Percentiles rank a stretch among this genome's conserved stretches.
These are phyloP conservation scores for Alternaria sp. DNA, from an alignment of 2,329 filamentous ascomycete genomes.

Conservation along the genomic window DNA sequence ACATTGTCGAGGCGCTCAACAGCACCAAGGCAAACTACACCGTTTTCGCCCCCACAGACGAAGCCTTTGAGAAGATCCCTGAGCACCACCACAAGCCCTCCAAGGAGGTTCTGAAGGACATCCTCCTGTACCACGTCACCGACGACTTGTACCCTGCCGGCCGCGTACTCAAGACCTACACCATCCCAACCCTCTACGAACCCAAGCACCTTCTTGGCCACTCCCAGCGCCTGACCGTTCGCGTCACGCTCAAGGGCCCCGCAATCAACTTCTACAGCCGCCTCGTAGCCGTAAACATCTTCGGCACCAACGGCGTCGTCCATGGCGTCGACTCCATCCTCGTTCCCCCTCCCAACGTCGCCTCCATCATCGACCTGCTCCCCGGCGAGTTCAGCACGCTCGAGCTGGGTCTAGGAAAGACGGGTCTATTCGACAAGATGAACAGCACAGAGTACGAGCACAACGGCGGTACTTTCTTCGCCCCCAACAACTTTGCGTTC, in stretches of 20 bases:
- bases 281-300: conserved; percentile 72
- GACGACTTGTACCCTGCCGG: conserved; percentile 70
- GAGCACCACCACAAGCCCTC: conserved; percentile 65
- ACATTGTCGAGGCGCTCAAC: conserved; percentile 76
- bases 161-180: conserved; percentile 72
- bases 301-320: conserved; percentile 79
- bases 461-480: conserved; percentile 77
- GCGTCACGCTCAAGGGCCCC: conserved; percentile 67
- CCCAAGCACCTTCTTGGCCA: conserved; percentile 50
- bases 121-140: conserved; percentile 78
- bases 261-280: conserved; percentile 79
- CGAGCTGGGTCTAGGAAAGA: conserved; percentile 74
- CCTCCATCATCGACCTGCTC: conserved; percentile 68
- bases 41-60: conserved; percentile 78
- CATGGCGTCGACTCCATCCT: conserved; percentile 78
- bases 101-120: conserved; percentile 71
- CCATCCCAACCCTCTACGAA: conserved; percentile 69
- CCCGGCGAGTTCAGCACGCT: conserved; percentile 81
- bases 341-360: conserved; percentile 72
- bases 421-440: conserved; percentile 69
- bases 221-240: conserved; percentile 73
- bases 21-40: conserved; percentile 77
- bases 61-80: conserved; percentile 73
- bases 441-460: conserved; percentile 57
- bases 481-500: conserved; percentile 83